These are phyloP conservation scores for Pseudodiploospora longispora DNA, from an alignment of 2,329 filamentous ascomycete species.

Conservation along the genomic window DNA sequence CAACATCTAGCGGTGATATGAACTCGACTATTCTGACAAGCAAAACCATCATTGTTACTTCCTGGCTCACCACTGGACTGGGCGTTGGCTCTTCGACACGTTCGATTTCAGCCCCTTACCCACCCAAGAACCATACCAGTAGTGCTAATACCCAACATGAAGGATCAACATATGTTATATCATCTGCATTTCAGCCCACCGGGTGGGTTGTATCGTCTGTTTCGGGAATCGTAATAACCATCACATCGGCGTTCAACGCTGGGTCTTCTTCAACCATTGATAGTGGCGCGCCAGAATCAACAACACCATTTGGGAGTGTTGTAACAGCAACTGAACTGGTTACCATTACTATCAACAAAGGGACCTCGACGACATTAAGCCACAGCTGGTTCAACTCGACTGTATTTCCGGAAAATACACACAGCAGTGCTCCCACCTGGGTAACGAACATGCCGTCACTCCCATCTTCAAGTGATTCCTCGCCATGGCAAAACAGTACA, in stretches of 20 bases:
- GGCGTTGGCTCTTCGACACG: neutral
- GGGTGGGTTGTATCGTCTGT: constrained; percentile 10
- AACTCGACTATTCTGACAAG: constrained; percentile 1
- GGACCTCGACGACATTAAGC: neutral
- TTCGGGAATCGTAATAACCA: constrained; percentile 7
- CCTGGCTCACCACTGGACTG: constrained; percentile 6
- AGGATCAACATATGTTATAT: constrained; percentile 5
- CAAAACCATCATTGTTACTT: constrained; percentile 6
- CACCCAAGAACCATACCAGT: constrained; percentile 10
- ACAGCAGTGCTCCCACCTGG: too few species aligned
- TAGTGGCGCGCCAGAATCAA: too few species aligned
- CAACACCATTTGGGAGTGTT: constrained; percentile 4
- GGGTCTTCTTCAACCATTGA: constrained; percentile 3
- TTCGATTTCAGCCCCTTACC: constrained; percentile 5
- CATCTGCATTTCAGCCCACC: constrained; percentile 5
- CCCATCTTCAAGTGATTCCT: too few species aligned
- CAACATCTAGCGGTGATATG: neutral
- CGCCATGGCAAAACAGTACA: constrained; percentile 1
- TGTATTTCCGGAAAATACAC: too few species aligned
- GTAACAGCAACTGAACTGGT: constrained; percentile 5
- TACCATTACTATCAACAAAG: constrained; percentile 4
- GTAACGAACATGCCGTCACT: too few species aligned
- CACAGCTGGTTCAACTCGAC: too few species aligned
- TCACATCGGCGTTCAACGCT: neutral
- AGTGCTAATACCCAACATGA: constrained; percentile 5